A percentile compares a stretch with the other conserved stretches of the same genome.
Evolutionary conservation across 805 yeast genomes (phyloP).

Genomic region (Zygoascus bituminiphila): DNA sequence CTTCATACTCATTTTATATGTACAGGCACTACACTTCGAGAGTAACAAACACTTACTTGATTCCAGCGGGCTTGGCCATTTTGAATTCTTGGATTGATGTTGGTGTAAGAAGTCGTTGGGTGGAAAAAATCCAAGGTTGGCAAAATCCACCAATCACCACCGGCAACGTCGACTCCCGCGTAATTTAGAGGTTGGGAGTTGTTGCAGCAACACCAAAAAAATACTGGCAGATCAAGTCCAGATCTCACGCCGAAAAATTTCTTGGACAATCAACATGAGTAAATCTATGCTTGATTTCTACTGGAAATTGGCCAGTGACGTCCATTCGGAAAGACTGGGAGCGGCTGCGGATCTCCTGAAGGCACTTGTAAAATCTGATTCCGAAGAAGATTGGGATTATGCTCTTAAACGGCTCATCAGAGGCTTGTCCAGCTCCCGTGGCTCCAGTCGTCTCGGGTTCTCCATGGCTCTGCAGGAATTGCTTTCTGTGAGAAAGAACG

Average conservation of each 20-base stretch:
- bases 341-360: constrained; percentile 62
- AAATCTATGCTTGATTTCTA: constrained; percentile 46
- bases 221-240: background rate
- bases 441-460: constrained; percentile 78
- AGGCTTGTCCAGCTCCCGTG: constrained; percentile 76
- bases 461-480: constrained; percentile 77
- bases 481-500: constrained; percentile 22
- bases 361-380: constrained; percentile 39
- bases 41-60: constrained; percentile 20
- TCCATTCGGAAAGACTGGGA: constrained; percentile 58
- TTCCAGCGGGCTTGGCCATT: constrained; percentile 28
- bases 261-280: background rate
- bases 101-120: background rate
- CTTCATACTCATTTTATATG: too few species aligned
- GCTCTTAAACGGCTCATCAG: constrained; percentile 69
- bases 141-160: background rate
- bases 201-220: background rate
- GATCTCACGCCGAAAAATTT: background rate
- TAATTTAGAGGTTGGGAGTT: constrained; percentile 4
- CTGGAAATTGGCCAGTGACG: constrained; percentile 68
- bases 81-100: constrained; percentile 1
- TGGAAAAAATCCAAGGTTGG: background rate
- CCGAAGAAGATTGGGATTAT: constrained; percentile 63
- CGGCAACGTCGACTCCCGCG: background rate
- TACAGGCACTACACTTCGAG: background rate